These are phyloP conservation scores for Apiospora sp. DNA, from an alignment of 2,329 filamentous ascomycete species.

Conservation along the genomic window DNA sequence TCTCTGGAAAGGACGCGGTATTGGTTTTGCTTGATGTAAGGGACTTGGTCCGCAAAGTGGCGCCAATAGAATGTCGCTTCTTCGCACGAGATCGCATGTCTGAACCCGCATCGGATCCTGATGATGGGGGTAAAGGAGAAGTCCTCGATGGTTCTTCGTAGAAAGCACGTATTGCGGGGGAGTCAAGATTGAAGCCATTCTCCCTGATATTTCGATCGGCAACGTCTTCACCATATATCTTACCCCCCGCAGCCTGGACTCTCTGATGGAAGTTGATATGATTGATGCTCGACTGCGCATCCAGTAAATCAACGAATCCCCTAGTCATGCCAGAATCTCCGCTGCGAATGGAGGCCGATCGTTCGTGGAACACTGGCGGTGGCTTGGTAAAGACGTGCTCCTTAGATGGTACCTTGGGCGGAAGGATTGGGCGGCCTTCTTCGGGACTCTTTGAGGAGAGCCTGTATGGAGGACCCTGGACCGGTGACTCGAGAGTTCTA, in stretches of 20 bases:
- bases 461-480: conserved; percentile 24
- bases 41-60: conserved; percentile 35
- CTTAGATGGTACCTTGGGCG: conserved; percentile 35
- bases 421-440: conserved; percentile 28
- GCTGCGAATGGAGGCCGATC: conserved; percentile 45
- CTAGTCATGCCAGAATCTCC: conserved; percentile 35
- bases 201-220: conserved; percentile 65
- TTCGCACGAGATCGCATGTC: conserved; percentile 19
- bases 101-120: background rate
- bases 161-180: conserved; percentile 45
- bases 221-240: conserved; percentile 70
- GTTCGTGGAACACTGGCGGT: conserved; percentile 37
- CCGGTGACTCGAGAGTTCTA: conserved; percentile 4
- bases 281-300: conserved; percentile 62
- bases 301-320: conserved; percentile 61
- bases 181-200: conserved; percentile 45
- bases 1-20: conserved; percentile 30
- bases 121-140: background rate
- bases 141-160: conserved; percentile 37
- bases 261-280: conserved; percentile 57
- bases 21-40: conserved; percentile 26
- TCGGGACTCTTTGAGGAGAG: conserved; percentile 21
- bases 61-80: conserved; percentile 37
- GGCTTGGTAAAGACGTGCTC: conserved; percentile 33
- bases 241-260: conserved; percentile 57